A percentile compares a stretch with the other conserved stretches of the same genome.
These are phyloP conservation scores for Zoysia japonica DNA, from an alignment of 176 grass and related monocot species.

Conservation along the genomic window DNA sequence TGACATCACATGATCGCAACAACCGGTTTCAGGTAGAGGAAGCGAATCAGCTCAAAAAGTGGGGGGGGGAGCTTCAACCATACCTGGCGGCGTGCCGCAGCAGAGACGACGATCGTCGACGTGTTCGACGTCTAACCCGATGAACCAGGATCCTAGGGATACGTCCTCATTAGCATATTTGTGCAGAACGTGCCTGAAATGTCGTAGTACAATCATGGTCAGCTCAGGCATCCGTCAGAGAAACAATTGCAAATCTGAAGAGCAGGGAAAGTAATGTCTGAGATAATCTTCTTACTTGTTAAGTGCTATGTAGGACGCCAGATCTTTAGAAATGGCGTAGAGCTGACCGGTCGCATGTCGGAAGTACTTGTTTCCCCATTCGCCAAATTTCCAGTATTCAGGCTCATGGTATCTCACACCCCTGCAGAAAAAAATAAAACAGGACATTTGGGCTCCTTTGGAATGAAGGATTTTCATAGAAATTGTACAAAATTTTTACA, in stretches of 20 bases:
- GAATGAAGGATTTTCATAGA: too few relatives aligned
- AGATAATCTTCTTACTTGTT: slow-evolving; percentile 48
- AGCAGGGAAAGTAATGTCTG: background rate
- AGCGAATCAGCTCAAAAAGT: background rate
- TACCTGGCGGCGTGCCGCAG: slow-evolving; percentile 63
- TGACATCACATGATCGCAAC: slow-evolving; percentile 20
- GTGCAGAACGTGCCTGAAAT: slow-evolving; percentile 69
- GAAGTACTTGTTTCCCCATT: slow-evolving; percentile 66
- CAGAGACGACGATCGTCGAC: slow-evolving; percentile 68
- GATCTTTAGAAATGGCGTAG: slow-evolving; percentile 66
- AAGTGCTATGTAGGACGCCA: slow-evolving; percentile 61
- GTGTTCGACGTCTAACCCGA: slow-evolving; percentile 63
- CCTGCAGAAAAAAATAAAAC: slow-evolving; percentile 5
- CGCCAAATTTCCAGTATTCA: slow-evolving; percentile 70
- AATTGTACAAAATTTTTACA: too few relatives aligned
- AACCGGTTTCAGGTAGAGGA: background rate
- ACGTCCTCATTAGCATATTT: slow-evolving; percentile 84
- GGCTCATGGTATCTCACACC: slow-evolving; percentile 64
- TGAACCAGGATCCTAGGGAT: slow-evolving; percentile 71
- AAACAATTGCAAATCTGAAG: background rate
- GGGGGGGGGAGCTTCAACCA: background rate
- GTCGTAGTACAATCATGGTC: slow-evolving; percentile 20
- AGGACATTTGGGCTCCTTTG: too few relatives aligned
- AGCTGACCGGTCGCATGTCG: slow-evolving; percentile 55
- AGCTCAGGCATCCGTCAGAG: slow-evolving; percentile 1